phyloP scores from a whole-genome alignment of 2,329 filamentous ascomycete species.

The Fusarium hainanense region DNA sequence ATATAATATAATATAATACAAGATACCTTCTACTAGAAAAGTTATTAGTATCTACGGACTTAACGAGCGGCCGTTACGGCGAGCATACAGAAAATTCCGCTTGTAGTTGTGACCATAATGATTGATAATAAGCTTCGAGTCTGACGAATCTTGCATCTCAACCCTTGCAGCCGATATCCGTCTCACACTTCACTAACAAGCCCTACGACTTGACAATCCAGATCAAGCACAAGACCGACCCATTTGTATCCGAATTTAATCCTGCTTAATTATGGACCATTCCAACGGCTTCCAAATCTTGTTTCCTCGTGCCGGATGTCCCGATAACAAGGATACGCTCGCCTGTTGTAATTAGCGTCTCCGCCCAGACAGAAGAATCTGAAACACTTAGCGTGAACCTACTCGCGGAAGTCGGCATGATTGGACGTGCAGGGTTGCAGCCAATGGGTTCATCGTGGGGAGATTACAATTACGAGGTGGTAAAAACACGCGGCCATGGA shows the following conservation, averaged over 20 bases:
- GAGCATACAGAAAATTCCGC: too few relatives aligned
- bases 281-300: neutral
- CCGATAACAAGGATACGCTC: neutral
- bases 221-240: accelerated
- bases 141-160: neutral
- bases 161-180: neutral
- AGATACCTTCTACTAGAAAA: too few relatives aligned
- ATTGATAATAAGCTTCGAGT: too few relatives aligned
- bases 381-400: neutral
- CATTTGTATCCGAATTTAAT: neutral
- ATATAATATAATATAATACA: too few relatives aligned
- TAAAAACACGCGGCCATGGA: neutral
- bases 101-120: too few relatives aligned
- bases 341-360: neutral
- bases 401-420: neutral
- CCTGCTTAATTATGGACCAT: neutral
- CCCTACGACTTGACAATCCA: neutral
- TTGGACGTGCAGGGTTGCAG: neutral
- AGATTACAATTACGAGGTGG: neutral
- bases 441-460: neutral
- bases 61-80: too few relatives aligned
- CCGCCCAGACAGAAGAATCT: neutral
- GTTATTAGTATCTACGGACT: too few relatives aligned
- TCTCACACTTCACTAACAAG: neutral
- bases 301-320: neutral